phyloP scores from a whole-genome alignment of 108 stramenopile species.

The Hondaea fermentalgiana region DNA sequence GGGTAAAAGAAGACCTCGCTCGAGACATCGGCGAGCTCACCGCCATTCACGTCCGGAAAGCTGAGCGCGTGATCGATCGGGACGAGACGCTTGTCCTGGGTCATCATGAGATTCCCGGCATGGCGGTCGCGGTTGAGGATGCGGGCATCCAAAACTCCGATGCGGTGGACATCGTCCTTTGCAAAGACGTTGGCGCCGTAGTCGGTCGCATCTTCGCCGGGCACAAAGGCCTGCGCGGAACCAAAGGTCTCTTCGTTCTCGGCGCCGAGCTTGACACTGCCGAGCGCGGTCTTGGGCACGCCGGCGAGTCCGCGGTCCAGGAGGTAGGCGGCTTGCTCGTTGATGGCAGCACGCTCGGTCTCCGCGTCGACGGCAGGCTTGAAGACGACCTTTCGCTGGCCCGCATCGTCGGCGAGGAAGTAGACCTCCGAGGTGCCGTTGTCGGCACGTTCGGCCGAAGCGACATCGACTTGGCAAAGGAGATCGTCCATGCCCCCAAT shows the following conservation, averaged over 20 bases:
- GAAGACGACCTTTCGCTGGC: not conserved
- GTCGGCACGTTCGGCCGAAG: not conserved
- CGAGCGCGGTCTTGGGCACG: not conserved
- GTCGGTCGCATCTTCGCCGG: slow-evolving; percentile 19
- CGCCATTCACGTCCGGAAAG: not conserved
- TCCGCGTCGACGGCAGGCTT: not conserved
- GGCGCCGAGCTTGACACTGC: not conserved
- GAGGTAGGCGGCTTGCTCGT: not conserved
- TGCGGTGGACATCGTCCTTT: slow-evolving; percentile 25
- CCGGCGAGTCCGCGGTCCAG: not conserved
- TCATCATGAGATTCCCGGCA: slow-evolving; percentile 27
- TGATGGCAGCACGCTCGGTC: not conserved
- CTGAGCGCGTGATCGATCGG: not conserved
- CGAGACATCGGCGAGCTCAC: not conserved
- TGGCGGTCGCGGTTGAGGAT: slow-evolving; percentile 38
- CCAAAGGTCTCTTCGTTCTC: not conserved
- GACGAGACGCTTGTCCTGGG: not conserved
- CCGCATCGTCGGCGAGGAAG: not conserved
- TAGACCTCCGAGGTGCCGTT: slow-evolving; percentile 15
- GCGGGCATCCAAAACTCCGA: slow-evolving; percentile 30
- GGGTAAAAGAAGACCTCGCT: not conserved
- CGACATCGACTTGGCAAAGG: not conserved
- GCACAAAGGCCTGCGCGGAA: slow-evolving; percentile 19
- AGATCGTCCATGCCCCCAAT: not conserved
- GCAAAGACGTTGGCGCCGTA: slow-evolving; percentile 21